These are phyloP conservation scores for Saccharum spontaneum DNA, from an alignment of 176 grass and related monocot genomes.

Conservation along the genomic window DNA sequence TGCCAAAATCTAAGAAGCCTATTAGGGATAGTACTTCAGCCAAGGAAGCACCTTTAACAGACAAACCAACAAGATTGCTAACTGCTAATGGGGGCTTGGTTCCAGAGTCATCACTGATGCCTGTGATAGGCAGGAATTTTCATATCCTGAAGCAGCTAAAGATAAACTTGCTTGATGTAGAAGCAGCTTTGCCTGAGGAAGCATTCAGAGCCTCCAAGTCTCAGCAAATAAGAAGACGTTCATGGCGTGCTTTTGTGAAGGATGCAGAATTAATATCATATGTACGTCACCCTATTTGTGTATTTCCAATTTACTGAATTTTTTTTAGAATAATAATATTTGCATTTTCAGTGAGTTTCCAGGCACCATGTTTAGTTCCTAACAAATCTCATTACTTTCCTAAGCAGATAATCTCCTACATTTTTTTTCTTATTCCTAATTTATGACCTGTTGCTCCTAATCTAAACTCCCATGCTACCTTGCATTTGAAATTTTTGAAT, in stretches of 20 bases:
- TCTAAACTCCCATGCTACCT: not conserved
- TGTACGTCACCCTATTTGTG: conserved; percentile 48
- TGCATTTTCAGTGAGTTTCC: conserved; percentile 11
- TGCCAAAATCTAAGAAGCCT: conserved; percentile 43
- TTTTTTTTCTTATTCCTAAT: not conserved
- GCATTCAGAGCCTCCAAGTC: conserved; percentile 65
- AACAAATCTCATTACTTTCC: not conserved
- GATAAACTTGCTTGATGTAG: conserved; percentile 90
- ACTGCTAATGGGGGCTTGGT: conserved; percentile 53
- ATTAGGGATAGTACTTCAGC: conserved; percentile 33
- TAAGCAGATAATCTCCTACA: not conserved
- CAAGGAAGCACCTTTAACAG: conserved; percentile 51
- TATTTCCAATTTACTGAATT: not conserved
- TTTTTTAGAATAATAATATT: not conserved
- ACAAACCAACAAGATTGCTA: conserved; percentile 46
- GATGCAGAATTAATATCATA: conserved; percentile 84
- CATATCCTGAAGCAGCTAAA: conserved; percentile 79
- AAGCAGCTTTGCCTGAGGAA: conserved; percentile 78
- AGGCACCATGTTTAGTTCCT: conserved; percentile 9
- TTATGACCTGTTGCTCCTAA: not conserved
- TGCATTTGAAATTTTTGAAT: not conserved
- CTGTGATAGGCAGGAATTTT: conserved; percentile 70
- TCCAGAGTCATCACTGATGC: conserved; percentile 74
- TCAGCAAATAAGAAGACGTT: conserved; percentile 58
- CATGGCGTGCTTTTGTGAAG: conserved; percentile 94